Evolutionary conservation across 257 asterid species (phyloP).

Genomic region (Sherardia arvensis): DNA sequence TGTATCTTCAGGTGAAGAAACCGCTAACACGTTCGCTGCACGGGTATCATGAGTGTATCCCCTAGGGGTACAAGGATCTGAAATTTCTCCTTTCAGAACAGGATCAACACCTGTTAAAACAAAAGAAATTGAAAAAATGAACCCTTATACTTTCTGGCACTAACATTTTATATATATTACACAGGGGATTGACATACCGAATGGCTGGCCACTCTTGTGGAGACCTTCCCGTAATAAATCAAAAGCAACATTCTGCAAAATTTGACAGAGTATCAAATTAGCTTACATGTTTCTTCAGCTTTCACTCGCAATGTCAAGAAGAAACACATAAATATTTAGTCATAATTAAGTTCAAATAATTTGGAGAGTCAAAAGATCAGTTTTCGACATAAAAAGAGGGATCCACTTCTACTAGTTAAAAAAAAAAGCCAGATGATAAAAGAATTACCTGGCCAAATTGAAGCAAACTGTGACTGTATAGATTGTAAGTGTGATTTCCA

Average conservation of each 20-base stretch:
- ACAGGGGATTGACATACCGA: slow-evolving; percentile 26
- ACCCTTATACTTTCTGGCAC: not conserved
- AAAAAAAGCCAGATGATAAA: too few relatives aligned
- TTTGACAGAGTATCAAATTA: slow-evolving; percentile 2
- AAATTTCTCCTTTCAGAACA: slow-evolving; percentile 33
- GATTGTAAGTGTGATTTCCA: slow-evolving; percentile 67
- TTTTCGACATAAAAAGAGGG: not conserved
- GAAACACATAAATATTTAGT: too few relatives aligned
- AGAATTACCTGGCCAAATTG: slow-evolving; percentile 86
- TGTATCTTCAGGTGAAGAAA: slow-evolving; percentile 34
- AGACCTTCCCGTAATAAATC: slow-evolving; percentile 66
- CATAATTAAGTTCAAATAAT: too few relatives aligned
- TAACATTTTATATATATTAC: not conserved
- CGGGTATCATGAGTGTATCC: slow-evolving; percentile 52
- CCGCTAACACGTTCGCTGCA: slow-evolving; percentile 27
- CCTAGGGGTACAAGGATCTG: slow-evolving; percentile 89
- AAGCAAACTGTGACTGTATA: slow-evolving; percentile 96
- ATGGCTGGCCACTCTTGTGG: slow-evolving; percentile 28
- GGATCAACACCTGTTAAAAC: slow-evolving; percentile 47
- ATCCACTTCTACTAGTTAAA: not conserved
- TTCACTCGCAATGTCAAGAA: not conserved
- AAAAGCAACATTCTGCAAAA: slow-evolving; percentile 84
- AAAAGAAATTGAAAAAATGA: slow-evolving; percentile 10
- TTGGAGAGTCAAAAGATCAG: too few relatives aligned
- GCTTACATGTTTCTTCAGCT: not conserved